Conservation (phyloP, 2,329 filamentous ascomycete genomes). For the Aspergillus unguis region DNA sequence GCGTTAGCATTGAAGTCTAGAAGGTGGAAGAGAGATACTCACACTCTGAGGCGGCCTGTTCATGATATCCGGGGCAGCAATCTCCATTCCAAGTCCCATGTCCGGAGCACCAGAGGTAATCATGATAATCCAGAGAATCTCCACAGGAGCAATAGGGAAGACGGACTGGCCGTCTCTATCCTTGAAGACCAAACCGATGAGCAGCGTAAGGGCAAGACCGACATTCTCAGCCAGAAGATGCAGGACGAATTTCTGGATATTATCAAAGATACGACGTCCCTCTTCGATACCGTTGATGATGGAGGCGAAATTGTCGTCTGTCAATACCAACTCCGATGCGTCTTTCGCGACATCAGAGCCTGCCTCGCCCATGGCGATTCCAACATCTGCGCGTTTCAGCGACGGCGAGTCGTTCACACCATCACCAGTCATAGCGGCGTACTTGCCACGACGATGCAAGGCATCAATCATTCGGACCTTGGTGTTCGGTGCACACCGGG, state of each 20-base stretch:
- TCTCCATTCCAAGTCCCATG: slow-evolving; percentile 80
- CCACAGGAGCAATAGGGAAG: slow-evolving; percentile 78
- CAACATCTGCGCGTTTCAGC: slow-evolving; percentile 76
- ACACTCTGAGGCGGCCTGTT: slow-evolving; percentile 67
- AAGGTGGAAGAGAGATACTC: slow-evolving; percentile 8
- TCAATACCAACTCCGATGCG: slow-evolving; percentile 63
- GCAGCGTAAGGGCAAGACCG: slow-evolving; percentile 74
- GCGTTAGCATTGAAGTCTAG: slow-evolving; percentile 11
- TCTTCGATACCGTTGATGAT: slow-evolving; percentile 82
- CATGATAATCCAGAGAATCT: slow-evolving; percentile 95
- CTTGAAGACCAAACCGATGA: slow-evolving; percentile 79
- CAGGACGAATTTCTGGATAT: slow-evolving; percentile 83
- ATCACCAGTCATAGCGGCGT: slow-evolving; percentile 86
- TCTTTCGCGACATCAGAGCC: slow-evolving; percentile 80
- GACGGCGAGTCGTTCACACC: slow-evolving; percentile 86
- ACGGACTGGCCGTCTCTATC: slow-evolving; percentile 69
- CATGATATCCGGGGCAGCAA: slow-evolving; percentile 73
- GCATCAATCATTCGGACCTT: slow-evolving; percentile 85
- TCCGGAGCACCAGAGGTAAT: slow-evolving; percentile 83
- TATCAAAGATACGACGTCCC: slow-evolving; percentile 81
- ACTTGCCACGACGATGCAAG: slow-evolving; percentile 57
- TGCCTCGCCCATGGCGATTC: slow-evolving; percentile 79
- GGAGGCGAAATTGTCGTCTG: slow-evolving; percentile 83
- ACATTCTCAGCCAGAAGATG: slow-evolving; percentile 79
- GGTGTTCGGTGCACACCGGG: slow-evolving; percentile 56